A percentile compares a stretch with the other conserved stretches of the same genome.
These are phyloP conservation scores for Botrytis cinerea DNA, from an alignment of 2,329 filamentous ascomycete genomes.

Conservation along the genomic window DNA sequence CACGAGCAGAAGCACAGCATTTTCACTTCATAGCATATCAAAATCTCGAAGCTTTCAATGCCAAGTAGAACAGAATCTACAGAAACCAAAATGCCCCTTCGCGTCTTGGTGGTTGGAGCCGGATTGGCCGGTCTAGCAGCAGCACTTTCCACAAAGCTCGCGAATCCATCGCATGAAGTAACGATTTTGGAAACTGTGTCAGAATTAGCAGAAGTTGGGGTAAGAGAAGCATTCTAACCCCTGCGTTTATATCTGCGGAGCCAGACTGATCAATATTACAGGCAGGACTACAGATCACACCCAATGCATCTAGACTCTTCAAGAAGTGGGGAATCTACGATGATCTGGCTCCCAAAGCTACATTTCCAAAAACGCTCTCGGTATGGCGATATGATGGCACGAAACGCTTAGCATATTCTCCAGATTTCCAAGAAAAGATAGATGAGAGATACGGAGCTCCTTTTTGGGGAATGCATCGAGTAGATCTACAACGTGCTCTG, in stretches of 20 bases:
- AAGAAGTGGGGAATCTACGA: constrained; percentile 38
- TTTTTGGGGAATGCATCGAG: constrained; percentile 52
- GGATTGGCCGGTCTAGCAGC: constrained; percentile 48
- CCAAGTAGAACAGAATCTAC: neutral
- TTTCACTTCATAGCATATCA: neutral
- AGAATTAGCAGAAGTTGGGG: constrained; percentile 45
- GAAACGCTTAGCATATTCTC: constrained; percentile 37
- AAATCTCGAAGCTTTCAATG: neutral
- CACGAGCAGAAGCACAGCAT: neutral
- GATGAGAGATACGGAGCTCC: constrained; percentile 31
- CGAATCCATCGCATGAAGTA: constrained; percentile 45
- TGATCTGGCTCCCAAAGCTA: constrained; percentile 36
- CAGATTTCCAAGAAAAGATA: constrained; percentile 36
- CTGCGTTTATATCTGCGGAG: neutral
- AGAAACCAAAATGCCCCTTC: constrained; percentile 29
- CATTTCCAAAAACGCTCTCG: constrained; percentile 49
- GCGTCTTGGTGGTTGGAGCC: constrained; percentile 48
- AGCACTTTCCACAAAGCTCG: constrained; percentile 42
- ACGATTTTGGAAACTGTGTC: constrained; percentile 47
- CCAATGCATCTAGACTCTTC: constrained; percentile 39
- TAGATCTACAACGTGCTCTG: constrained; percentile 51
- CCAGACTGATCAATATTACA: constrained; percentile 15
- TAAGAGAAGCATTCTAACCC: constrained; percentile 22
- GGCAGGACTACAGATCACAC: constrained; percentile 40
- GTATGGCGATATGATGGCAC: constrained; percentile 56